These are phyloP conservation scores for Pseudevernia furfuracea DNA, from an alignment of 495 filamentous ascomycete species.

Conservation along the genomic window DNA sequence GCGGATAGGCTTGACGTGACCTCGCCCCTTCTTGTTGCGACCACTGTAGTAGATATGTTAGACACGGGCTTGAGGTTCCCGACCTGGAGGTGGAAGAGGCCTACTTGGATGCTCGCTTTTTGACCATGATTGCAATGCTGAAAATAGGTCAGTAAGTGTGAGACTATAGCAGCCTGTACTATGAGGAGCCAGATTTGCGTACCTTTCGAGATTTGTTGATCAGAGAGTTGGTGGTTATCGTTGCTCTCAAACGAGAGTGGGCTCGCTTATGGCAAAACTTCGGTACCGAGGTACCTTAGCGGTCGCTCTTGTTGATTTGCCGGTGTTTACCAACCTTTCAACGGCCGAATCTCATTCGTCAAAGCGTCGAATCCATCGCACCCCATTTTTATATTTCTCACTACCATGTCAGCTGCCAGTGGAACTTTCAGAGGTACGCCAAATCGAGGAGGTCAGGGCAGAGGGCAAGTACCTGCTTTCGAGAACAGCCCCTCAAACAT, in stretches of 20 bases:
- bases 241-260: conserved; percentile 6
- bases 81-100: conserved; percentile 23
- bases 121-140: conserved; percentile 86
- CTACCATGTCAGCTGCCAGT: conserved; percentile 53
- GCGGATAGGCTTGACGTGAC: conserved; percentile 98
- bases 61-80: conserved; percentile 10
- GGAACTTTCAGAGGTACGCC: conserved; percentile 55
- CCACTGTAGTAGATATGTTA: conserved; percentile 53
- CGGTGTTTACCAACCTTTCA: conserved; percentile 14
- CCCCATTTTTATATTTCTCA: conserved; percentile 5
- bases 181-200: not conserved
- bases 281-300: not conserved
- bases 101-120: conserved; percentile 99
- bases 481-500: conserved; percentile 63
- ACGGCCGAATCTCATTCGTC: conserved; percentile 5
- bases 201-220: conserved; percentile 4
- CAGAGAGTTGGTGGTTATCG: not conserved
- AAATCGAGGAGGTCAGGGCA: conserved; percentile 44
- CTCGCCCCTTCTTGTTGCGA: conserved; percentile 99
- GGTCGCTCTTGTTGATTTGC: not conserved
- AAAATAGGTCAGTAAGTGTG: not conserved
- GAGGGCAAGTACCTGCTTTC: conserved; percentile 62
- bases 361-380: conserved; percentile 6
- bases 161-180: not conserved
- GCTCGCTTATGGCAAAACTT: conserved; percentile 14